Evolutionary conservation across 768 basidiomycete species (phyloP).

Genomic region (Lentinula sp.): DNA sequence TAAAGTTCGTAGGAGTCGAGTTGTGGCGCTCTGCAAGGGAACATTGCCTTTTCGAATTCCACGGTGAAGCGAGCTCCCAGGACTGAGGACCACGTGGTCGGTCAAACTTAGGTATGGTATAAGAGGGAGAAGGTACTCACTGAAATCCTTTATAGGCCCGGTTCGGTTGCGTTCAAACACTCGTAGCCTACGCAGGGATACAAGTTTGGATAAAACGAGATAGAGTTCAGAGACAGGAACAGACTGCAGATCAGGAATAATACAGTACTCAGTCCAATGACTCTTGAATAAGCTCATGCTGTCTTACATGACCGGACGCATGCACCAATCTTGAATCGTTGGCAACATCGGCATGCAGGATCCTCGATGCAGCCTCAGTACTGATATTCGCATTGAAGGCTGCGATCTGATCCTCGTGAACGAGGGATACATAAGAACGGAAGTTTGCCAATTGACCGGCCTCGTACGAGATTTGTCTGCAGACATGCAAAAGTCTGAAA

Average conservation of each 20-base stretch:
- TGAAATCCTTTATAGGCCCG: background rate
- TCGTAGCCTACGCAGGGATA: conserved; percentile 21
- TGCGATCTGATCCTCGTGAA: conserved; percentile 29
- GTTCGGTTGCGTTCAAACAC: conserved; percentile 26
- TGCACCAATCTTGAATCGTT: conserved; percentile 30
- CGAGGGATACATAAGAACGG: conserved; percentile 28
- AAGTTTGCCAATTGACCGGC: conserved; percentile 14
- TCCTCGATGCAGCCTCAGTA: conserved; percentile 14
- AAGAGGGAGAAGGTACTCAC: background rate
- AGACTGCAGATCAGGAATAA: background rate
- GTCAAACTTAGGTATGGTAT: background rate
- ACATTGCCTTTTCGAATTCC: conserved; percentile 32
- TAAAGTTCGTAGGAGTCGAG: conserved; percentile 26
- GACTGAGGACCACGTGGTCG: conserved; percentile 7
- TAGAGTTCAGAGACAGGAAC: conserved; percentile 26
- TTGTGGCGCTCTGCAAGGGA: conserved; percentile 15
- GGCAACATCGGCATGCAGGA: conserved; percentile 30
- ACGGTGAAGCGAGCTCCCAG: conserved; percentile 15
- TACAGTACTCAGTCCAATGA: conserved; percentile 7
- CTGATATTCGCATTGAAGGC: conserved; percentile 16
- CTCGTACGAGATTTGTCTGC: conserved; percentile 24
- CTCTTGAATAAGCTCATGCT: background rate
- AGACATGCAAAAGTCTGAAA: conserved; percentile 23
- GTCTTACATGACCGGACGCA: conserved; percentile 15
- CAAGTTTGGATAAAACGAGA: conserved; percentile 20